phyloP scores from a whole-genome alignment of 805 yeast species.

The Candida lessepsii region DNA sequence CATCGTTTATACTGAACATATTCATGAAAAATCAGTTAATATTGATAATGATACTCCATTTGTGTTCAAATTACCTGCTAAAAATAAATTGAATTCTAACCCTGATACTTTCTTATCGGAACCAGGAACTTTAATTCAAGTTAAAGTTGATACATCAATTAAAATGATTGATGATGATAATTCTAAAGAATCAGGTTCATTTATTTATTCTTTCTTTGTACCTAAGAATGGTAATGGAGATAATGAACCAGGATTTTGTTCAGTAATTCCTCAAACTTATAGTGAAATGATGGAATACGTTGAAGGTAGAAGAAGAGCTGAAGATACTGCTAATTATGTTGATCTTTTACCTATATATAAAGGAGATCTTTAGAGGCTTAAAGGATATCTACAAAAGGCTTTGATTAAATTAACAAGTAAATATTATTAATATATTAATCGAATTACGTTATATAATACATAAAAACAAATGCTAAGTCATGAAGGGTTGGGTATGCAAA shows the following conservation, averaged over 20 bases:
- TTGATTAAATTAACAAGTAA: not conserved
- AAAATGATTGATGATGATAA: constrained; percentile 61
- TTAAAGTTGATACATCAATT: constrained; percentile 81
- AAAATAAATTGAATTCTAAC: constrained; percentile 51
- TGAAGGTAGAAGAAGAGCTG: constrained; percentile 87
- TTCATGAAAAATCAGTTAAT: constrained; percentile 27
- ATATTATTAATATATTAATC: constrained; percentile 12
- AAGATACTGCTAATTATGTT: constrained; percentile 71
- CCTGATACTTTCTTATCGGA: constrained; percentile 60
- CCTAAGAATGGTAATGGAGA: constrained; percentile 51
- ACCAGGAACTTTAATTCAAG: constrained; percentile 89
- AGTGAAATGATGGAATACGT: constrained; percentile 90
- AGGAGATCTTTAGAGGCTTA: constrained; percentile 1
- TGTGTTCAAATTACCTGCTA: constrained; percentile 55
- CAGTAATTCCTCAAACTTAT: constrained; percentile 84
- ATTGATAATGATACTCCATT: constrained; percentile 34
- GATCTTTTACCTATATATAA: constrained; percentile 28
- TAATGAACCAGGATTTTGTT: constrained; percentile 56
- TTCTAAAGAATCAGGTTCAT: constrained; percentile 76
- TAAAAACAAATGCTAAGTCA: not conserved
- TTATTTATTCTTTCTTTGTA: constrained; percentile 85
- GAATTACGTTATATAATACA: constrained; percentile 10
- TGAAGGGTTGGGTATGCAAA: no score
- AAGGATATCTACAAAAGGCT: not conserved
- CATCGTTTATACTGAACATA: constrained; percentile 83